Percentiles rank a stretch among this genome's conserved stretches.
phyloP scores from a whole-genome alignment of 2,329 filamentous ascomycete genomes.

The Biscogniauxia marginata region DNA sequence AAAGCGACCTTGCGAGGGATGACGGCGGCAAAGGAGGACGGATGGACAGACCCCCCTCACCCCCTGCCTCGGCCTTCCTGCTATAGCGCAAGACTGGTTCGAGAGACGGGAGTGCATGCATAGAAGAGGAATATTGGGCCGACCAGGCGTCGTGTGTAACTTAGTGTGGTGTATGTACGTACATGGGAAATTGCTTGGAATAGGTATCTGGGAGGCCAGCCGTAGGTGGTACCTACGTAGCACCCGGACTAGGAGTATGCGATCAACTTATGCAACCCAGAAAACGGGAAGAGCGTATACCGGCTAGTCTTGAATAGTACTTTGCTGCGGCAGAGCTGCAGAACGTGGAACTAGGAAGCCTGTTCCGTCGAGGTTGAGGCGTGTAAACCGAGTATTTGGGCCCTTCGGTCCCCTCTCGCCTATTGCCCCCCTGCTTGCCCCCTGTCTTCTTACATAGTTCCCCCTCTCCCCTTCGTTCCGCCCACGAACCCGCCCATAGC shows the following conservation, averaged over 20 bases:
- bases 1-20: conserved; percentile 9
- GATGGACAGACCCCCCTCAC: conserved; percentile 3
- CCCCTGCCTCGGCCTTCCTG: background rate
- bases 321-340: conserved; percentile 16
- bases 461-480: conserved; percentile 7
- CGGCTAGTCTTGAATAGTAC: conserved; percentile 3
- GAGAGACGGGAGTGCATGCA: background rate
- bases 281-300: background rate
- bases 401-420: conserved; percentile 21
- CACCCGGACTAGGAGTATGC: background rate
- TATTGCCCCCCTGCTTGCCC: conserved; percentile 13
- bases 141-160: background rate
- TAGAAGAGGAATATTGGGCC: background rate
- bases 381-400: conserved; percentile 34
- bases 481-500: conserved; percentile 8
- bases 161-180: background rate
- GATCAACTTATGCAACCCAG: background rate
- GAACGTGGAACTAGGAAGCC: conserved; percentile 26
- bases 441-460: background rate
- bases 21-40: conserved; percentile 4
- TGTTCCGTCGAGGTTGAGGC: conserved; percentile 20
- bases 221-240: background rate
- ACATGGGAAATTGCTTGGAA: background rate
- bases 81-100: background rate
- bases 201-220: background rate